A percentile compares a stretch with the other conserved stretches of the same genome.
Evolutionary conservation across 2,329 filamentous ascomycete species (phyloP).

Genomic region (Monosporascus cannonballus): DNA sequence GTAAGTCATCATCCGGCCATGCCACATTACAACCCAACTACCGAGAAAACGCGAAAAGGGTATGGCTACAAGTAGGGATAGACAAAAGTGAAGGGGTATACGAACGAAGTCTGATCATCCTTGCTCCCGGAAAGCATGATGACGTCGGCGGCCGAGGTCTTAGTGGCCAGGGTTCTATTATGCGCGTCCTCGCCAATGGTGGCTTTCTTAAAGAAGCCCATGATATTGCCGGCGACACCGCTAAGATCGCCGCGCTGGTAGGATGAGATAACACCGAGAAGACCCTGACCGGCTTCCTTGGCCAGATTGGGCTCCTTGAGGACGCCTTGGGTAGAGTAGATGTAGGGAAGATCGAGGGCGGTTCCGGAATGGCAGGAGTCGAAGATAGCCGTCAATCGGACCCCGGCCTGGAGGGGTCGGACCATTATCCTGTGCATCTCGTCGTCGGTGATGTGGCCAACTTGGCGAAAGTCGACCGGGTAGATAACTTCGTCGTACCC

Average conservation of each 20-base stretch:
- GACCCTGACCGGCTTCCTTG: constrained; percentile 69
- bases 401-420: constrained; percentile 68
- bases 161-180: constrained; percentile 76
- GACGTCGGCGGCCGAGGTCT: constrained; percentile 91
- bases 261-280: constrained; percentile 66
- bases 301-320: constrained; percentile 77
- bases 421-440: constrained; percentile 78
- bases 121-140: constrained; percentile 98
- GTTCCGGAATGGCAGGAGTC: constrained; percentile 78
- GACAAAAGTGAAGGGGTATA: constrained; percentile 28
- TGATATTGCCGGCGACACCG: constrained; percentile 73
- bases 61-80: constrained; percentile 6
- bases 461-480: constrained; percentile 63
- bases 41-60: not conserved
- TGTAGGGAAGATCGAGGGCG: constrained; percentile 69
- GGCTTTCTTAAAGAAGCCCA: constrained; percentile 82
- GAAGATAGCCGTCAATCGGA: constrained; percentile 77
- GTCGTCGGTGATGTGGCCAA: constrained; percentile 72
- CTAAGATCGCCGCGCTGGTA: constrained; percentile 81
- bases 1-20: not conserved
- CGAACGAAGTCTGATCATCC: constrained; percentile 84
- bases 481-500: constrained; percentile 76
- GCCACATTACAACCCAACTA: not conserved
- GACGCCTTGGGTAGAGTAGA: constrained; percentile 74
- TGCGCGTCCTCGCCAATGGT: constrained; percentile 69